Percentiles rank a stretch among this genome's conserved stretches.
These are phyloP conservation scores for Penicillium lividum DNA, from an alignment of 495 filamentous ascomycete genomes.

Conservation along the genomic window DNA sequence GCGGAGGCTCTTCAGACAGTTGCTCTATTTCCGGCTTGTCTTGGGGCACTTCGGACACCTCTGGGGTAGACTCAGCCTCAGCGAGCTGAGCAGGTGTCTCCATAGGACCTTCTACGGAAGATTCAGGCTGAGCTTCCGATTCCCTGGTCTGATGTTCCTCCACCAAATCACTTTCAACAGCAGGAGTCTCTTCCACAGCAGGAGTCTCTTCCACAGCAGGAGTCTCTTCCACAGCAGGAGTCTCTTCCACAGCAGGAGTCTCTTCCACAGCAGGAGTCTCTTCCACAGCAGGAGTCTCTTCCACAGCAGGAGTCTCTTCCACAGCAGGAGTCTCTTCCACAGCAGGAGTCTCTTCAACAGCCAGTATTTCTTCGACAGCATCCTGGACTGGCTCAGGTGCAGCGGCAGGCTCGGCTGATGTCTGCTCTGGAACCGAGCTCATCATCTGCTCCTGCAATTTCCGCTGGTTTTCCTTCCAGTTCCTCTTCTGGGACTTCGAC, in stretches of 20 bases:
- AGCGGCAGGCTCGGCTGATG: too few relatives aligned
- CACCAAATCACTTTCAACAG: not conserved
- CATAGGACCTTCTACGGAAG: not conserved
- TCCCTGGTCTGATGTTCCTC: constrained; percentile 10
- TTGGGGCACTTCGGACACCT: not conserved
- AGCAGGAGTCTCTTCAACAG: too few relatives aligned
- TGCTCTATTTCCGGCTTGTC: constrained; percentile 3
- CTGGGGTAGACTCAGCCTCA: constrained; percentile 12
- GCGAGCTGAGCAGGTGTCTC: constrained; percentile 2
- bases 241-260: too few relatives aligned
- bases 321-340: too few relatives aligned
- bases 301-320: too few relatives aligned
- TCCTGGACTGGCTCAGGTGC: too few relatives aligned
- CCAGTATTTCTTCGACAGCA: not conserved
- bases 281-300: too few relatives aligned
- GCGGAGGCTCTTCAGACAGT: not conserved
- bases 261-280: too few relatives aligned
- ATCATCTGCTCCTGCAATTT: constrained; percentile 14
- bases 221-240: not conserved
- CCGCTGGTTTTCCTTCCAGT: constrained; percentile 30
- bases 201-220: not conserved
- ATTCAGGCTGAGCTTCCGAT: not conserved
- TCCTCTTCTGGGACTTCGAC: constrained; percentile 38
- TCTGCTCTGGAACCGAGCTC: not conserved
- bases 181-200: not conserved